phyloP scores from a whole-genome alignment of 2,329 filamentous ascomycete species.

The Ophiognomonia clavigignenti-juglandacearum region DNA sequence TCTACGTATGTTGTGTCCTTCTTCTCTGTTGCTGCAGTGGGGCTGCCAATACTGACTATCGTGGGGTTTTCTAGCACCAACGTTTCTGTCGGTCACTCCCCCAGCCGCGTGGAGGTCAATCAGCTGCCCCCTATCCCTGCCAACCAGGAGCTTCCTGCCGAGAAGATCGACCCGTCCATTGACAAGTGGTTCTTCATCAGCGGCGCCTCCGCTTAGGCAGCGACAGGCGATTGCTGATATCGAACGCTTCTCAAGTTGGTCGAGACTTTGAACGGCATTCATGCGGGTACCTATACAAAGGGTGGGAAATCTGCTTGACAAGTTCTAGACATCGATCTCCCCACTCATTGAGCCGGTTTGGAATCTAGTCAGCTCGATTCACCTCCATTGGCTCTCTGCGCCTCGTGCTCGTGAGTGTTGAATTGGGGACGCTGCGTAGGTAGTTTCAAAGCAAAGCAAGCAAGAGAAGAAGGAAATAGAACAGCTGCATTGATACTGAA shows the following conservation, averaged over 20 bases:
- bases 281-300: no score
- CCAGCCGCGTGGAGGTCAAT: constrained; percentile 63
- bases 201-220: constrained; percentile 72
- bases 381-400: no score
- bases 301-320: no score
- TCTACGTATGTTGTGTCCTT: constrained; percentile 62
- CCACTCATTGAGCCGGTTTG: not conserved
- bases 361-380: not conserved
- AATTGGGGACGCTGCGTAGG: no score
- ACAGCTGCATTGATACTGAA: no score
- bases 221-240: constrained; percentile 13
- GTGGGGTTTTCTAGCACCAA: constrained; percentile 67
- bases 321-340: no score
- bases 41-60: not conserved
- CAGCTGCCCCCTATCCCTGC: constrained; percentile 73
- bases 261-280: not conserved
- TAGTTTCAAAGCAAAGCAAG: no score
- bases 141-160: constrained; percentile 75
- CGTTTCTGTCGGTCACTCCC: constrained; percentile 67
- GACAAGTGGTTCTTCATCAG: constrained; percentile 99
- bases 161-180: constrained; percentile 90
- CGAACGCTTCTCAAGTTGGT: not conserved
- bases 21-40: not conserved
- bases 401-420: no score
- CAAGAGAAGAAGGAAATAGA: no score